Base-by-base conservation (phyloP, 1,139 yeast species). In the Zhuliangozyma parablackwelliae region DNA sequence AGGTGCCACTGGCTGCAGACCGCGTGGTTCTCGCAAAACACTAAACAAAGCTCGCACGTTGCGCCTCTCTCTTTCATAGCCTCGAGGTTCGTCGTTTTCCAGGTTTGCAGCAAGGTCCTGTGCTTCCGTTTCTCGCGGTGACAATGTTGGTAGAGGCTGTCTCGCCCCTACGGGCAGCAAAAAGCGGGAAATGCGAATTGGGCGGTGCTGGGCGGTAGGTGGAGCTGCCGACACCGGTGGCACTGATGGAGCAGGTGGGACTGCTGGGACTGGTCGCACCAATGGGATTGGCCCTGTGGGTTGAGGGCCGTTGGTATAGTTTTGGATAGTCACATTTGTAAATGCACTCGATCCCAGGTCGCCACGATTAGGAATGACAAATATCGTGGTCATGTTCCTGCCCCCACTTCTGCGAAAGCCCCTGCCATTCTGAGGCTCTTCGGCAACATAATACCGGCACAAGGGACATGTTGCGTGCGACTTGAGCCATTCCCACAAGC, bases 401-500 rank as follows among this genome's bases (percentile, higher is more conserved):
- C 35, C 38, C 25, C 26, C 31, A 12, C 23, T 36, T 24, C 28
- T 28, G 28, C 26, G 16, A 37, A 12, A 12, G 31, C 16, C 16
- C 16, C 13, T 21, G n/a, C n/a, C 29, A 21, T 34, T 39, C 7
- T 30, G 34, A 5, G 39, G 27, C 10, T 42, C 45, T 6, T 72
- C 75, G 7, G 36, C 42, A 23, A 84, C 75, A 2, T 73, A 65
- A 23, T 63, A 63, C 41, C 96, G 75, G 53, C 97, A 88, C 38
- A 87, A 63, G 0, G 97, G 97, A 56, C 97, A 88, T 1, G 87
- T 77, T 26, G 77, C 68, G 41, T 82, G 78, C 33, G 70, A 65
- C 42, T 71, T 69, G 36, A 88, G 73, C 97, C 97, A 88, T 47
- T 81, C 83, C 43, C 66, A 71, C 29, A 86, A 63, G 61, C 97